Conservation (phyloP, 2,329 filamentous ascomycete genomes). For the Harringtonia aguacate region DNA sequence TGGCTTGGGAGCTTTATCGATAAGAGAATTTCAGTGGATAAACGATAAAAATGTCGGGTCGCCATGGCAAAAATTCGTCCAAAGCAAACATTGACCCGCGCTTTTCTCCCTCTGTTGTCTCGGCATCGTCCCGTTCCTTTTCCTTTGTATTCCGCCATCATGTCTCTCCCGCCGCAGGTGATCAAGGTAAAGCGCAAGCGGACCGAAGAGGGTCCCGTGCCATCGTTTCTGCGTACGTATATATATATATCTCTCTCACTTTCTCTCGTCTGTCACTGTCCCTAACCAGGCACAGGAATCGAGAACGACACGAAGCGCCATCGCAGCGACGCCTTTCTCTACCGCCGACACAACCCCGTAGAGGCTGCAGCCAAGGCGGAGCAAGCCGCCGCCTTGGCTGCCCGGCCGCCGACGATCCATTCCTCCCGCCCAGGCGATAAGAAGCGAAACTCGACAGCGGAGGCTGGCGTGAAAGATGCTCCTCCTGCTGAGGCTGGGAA, state of each 20-base stretch:
- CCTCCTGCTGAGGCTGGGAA: neutral
- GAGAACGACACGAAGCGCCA: conserved; percentile 43
- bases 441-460: conserved; percentile 7
- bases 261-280: neutral
- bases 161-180: conserved; percentile 47
- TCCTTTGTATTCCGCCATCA: conserved; percentile 14
- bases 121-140: neutral
- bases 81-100: neutral
- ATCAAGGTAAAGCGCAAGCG: conserved; percentile 54
- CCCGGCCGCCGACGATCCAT: conserved; percentile 26
- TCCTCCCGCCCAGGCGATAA: conserved; percentile 30
- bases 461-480: neutral
- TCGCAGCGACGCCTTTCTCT: conserved; percentile 42
- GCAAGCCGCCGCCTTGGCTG: conserved; percentile 12
- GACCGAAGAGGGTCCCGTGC: conserved; percentile 41
- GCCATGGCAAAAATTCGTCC: neutral
- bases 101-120: no score
- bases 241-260: neutral
- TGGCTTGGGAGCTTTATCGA: no score
- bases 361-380: conserved; percentile 5
- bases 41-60: no score
- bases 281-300: conserved; percentile 16
- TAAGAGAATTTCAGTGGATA: no score
- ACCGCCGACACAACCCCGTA: conserved; percentile 36
- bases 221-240: conserved; percentile 39